Percentiles rank a stretch among this genome's conserved stretches.
phyloP scores from a whole-genome alignment of 1,284 basidiomycete genomes.

The Fomitopsis betulina region DNA sequence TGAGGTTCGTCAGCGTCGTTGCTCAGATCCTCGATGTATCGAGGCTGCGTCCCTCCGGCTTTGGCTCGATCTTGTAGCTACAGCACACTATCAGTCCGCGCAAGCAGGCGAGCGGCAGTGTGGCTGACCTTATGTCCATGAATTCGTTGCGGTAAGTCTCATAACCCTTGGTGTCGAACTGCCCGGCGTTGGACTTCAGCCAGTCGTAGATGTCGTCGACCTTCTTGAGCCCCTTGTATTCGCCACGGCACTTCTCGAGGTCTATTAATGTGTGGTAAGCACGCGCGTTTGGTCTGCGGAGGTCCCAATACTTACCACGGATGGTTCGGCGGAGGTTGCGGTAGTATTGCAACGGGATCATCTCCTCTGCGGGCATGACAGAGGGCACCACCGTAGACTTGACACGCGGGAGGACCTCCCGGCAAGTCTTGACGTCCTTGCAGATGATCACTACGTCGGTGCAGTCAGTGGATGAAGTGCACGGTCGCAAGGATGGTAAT shows the following conservation, averaged over 20 bases:
- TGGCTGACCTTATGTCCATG: neutral
- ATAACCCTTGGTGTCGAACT: neutral
- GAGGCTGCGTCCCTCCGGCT: neutral
- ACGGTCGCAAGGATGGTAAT: neutral
- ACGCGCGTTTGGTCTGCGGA: neutral
- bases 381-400: neutral
- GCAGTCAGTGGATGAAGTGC: neutral
- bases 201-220: slow-evolving; percentile 3
- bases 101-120: neutral
- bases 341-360: slow-evolving; percentile 6
- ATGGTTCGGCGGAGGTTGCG: slow-evolving; percentile 8
- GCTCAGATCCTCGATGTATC: neutral
- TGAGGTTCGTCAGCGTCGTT: neutral
- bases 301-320: slow-evolving; percentile 3
- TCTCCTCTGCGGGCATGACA: neutral
- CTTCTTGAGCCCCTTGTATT: slow-evolving; percentile 2
- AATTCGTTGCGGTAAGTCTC: neutral
- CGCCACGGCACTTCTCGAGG: slow-evolving; percentile 7
- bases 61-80: neutral
- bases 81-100: neutral
- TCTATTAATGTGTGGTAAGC: neutral
- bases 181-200: neutral
- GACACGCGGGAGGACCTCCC: slow-evolving; percentile 5
- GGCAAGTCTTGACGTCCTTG: slow-evolving; percentile 2
- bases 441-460: slow-evolving; percentile 1